These are phyloP conservation scores for Quercus cerris DNA, from an alignment of 306 rosid species.

Conservation along the genomic window DNA sequence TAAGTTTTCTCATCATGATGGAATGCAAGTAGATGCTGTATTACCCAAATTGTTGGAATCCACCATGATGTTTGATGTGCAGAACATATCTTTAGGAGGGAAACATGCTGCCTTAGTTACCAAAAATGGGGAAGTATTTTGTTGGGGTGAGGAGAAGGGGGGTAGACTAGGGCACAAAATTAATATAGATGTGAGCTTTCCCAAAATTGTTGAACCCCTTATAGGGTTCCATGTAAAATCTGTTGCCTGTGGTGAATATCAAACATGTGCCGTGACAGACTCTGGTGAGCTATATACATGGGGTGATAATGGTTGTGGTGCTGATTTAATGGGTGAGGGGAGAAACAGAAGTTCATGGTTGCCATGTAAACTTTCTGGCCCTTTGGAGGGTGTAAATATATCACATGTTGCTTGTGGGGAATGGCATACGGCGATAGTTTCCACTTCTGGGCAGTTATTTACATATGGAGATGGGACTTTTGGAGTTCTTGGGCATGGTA, in stretches of 20 bases:
- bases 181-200: conserved; percentile 54
- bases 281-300: conserved; percentile 69
- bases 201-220: conserved; percentile 69
- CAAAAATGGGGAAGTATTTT: conserved; percentile 77
- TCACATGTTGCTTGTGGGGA: conserved; percentile 74
- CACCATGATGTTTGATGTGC: conserved; percentile 60
- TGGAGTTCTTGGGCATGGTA: conserved; percentile 86
- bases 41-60: conserved; percentile 77
- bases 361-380: conserved; percentile 53
- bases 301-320: conserved; percentile 58
- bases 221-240: conserved; percentile 44
- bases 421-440: conserved; percentile 79
- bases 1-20: conserved; percentile 29
- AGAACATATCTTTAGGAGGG: conserved; percentile 66
- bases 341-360: conserved; percentile 59
- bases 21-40: conserved; percentile 37
- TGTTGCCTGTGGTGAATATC: conserved; percentile 71
- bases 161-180: conserved; percentile 75
- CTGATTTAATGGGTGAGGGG: conserved; percentile 36
- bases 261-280: conserved; percentile 72
- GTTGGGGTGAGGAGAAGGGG: conserved; percentile 79
- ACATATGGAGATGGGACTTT: conserved; percentile 90
- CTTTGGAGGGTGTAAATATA: conserved; percentile 51
- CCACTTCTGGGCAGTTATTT: conserved; percentile 60
- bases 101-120: conserved; percentile 81